These are phyloP conservation scores for Coffea canephora DNA, from an alignment of 257 asterid genomes.

Conservation along the genomic window DNA sequence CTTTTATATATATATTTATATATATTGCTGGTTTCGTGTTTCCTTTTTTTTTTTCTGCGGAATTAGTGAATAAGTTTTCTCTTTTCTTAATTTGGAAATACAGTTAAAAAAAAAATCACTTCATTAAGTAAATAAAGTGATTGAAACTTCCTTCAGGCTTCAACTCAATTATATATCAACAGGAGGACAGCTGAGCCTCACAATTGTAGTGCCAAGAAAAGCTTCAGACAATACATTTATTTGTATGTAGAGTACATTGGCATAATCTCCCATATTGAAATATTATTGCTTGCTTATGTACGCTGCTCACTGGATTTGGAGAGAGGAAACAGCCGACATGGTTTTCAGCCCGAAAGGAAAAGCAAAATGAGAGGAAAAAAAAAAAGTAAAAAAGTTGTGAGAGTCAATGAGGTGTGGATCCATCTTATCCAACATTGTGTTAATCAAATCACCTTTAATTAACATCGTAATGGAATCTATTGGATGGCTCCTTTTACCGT, in stretches of 20 bases:
- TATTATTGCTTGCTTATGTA: no score
- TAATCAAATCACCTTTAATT: no score
- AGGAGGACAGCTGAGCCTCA: no score
- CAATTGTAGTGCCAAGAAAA: no score
- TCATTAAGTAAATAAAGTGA: slow-evolving; percentile 15
- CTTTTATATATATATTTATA: background rate
- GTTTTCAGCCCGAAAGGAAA: background rate
- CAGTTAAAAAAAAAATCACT: no score
- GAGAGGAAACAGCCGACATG: background rate
- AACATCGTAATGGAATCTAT: background rate
- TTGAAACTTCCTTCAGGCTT: slow-evolving; percentile 1
- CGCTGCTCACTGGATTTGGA: background rate
- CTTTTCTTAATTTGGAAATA: background rate
- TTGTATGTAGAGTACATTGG: no score
- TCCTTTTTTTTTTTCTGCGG: background rate
- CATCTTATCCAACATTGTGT: no score
- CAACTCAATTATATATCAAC: background rate
- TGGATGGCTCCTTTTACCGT: background rate
- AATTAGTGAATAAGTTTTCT: background rate
- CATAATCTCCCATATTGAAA: no score
- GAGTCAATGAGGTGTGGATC: background rate
- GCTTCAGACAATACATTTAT: no score
- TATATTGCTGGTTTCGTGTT: background rate
- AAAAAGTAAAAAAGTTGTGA: background rate
- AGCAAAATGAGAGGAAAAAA: background rate